Base-by-base conservation (phyloP, 2,329 filamentous ascomycete genomes). In the Aspergillus tubingensis region DNA sequence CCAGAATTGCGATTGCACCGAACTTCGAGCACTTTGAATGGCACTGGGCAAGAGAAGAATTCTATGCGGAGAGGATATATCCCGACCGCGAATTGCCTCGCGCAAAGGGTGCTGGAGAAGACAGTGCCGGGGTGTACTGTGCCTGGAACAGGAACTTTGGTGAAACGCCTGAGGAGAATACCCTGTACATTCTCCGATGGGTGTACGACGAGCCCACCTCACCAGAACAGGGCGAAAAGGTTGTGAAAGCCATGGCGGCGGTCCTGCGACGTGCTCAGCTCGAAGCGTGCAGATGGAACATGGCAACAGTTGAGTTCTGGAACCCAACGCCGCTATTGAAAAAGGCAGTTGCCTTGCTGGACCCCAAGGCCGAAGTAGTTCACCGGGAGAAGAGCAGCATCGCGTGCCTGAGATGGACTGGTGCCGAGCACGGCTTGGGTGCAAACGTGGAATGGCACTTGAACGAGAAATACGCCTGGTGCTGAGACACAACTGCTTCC, bases 1-100 rank as follows among this genome's bases (percentile, higher is more conserved):
- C 70, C 65, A 83, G 80, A 13, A 83, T 95, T 43, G 90, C 91
- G 43, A 79, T 93, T 63, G 67, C 87, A 51, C 91, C 91, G 0
- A 86, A 91, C 68, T 75, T 85, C 61, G 84, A 88, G 59, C 86
- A 87, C 6, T 83, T 92, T 66, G 77, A 83, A 62, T 96, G 91
- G 91, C 89, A 94, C 74, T 86, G 91, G 73, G 86, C 88, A 60
- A 86, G 94, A 52, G 92, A 96, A 76, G 87, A 92, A 53, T 95
- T 90, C 74, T 88, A 94, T 70, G 85, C 84, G 5, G 81, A 83
- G 57, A 83, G 86, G 63, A 80, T 93, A 5, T 85, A 89, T 65
- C 80, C 83, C 2, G 77, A 79, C 17, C 72, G 72, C 5, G 65
- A 65, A 15, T 64, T 65, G 0, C 88, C 91, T 0, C 70, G 79